phyloP scores from a whole-genome alignment of 192 early-diverging fungal species.

The Coemansia sp. region DNA sequence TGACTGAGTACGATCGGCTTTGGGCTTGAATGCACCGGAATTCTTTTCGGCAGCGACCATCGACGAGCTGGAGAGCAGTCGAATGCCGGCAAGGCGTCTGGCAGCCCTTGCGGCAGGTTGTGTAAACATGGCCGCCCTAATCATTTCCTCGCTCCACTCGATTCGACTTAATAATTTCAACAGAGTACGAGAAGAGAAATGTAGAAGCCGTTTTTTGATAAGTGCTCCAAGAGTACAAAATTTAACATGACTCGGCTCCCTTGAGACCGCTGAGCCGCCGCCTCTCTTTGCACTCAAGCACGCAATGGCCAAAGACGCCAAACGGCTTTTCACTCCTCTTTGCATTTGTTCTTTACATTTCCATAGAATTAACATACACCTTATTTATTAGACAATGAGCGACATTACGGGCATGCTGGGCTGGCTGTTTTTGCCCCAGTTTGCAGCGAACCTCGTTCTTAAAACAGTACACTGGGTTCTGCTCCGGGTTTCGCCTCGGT shows the following conservation, averaged over 20 bases:
- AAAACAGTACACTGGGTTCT: conserved; percentile 30
- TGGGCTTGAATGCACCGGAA: neutral
- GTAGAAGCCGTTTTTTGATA: neutral
- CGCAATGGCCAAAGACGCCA: neutral
- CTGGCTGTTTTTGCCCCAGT: conserved; percentile 43
- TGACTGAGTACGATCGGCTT: conserved; percentile 37
- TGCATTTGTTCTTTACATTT: neutral
- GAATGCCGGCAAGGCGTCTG: neutral
- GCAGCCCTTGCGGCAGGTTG: conserved; percentile 1
- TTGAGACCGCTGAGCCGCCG: neutral
- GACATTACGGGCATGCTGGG: conserved; percentile 33
- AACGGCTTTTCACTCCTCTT: neutral
- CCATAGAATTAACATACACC: neutral
- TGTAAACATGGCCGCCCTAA: conserved; percentile 1
- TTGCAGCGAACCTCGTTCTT: conserved; percentile 33
- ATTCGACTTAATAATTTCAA: neutral
- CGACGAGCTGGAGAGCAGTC: neutral
- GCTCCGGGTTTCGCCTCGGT: conserved; percentile 17
- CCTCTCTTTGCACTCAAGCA: neutral
- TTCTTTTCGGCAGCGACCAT: neutral
- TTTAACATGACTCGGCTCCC: conserved; percentile 1
- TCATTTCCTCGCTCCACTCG: neutral
- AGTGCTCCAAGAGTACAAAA: neutral
- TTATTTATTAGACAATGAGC: conserved; percentile 1
- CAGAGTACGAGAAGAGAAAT: neutral